These are phyloP conservation scores for Elongisporangium undulatum DNA, from an alignment of 352 stramenopile species.

Conservation along the genomic window DNA sequence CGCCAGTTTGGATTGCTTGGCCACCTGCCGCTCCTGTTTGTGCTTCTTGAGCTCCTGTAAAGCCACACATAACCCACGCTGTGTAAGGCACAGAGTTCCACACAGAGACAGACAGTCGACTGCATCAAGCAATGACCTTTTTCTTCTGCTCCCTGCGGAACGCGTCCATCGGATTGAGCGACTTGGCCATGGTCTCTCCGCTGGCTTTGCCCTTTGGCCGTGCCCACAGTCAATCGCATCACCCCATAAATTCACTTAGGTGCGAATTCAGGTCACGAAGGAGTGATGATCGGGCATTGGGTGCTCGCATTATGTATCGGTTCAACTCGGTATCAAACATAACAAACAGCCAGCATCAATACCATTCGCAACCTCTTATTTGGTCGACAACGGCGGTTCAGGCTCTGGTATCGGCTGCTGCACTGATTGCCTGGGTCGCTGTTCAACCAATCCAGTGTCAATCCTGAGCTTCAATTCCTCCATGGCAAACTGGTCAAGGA, in stretches of 20 bases:
- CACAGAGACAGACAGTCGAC: background rate
- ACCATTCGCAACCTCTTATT: no score
- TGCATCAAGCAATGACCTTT: constrained; percentile 26
- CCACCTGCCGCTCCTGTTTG: constrained; percentile 45
- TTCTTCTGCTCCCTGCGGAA: constrained; percentile 81
- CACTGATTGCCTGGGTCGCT: no score
- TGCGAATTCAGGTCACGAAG: no score
- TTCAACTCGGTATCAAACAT: no score
- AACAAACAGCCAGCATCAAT: no score
- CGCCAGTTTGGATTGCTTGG: constrained; percentile 55
- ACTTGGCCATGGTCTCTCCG: constrained; percentile 50
- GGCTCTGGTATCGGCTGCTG: no score
- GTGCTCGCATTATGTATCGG: no score
- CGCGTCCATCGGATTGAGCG: constrained; percentile 66
- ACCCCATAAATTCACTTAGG: background rate
- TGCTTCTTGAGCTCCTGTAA: constrained; percentile 73
- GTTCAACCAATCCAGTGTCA: no score
- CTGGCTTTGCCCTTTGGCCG: background rate
- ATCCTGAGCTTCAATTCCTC: no score
- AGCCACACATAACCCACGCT: background rate
- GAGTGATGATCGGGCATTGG: no score
- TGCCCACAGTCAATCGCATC: background rate
- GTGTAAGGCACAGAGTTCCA: background rate
- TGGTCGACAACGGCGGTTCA: no score
- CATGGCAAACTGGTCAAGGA: no score